These are phyloP conservation scores for Prunus fruticosa DNA, from an alignment of 306 rosid species.

Conservation along the genomic window DNA sequence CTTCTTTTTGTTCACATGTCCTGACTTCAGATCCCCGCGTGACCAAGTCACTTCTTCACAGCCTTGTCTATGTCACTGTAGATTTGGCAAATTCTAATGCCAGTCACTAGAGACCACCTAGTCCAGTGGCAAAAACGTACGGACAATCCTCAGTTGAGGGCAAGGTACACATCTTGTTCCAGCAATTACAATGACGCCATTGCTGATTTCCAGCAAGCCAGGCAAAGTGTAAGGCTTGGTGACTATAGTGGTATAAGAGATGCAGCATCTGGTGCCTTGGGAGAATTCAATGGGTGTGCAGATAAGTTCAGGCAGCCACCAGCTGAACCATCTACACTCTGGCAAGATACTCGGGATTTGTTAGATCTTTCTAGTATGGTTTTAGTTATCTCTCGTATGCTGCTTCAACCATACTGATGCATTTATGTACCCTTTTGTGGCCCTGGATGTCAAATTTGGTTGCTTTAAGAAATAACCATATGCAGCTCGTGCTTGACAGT, in stretches of 20 bases:
- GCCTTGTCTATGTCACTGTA: background rate
- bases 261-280: background rate
- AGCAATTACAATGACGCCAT: background rate
- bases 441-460: background rate
- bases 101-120: background rate
- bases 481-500: no score
- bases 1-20: background rate
- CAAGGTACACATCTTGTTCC: background rate
- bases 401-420: background rate
- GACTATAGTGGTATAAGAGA: background rate
- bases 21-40: background rate
- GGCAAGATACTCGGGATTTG: background rate
- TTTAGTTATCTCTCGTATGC: background rate
- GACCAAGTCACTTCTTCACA: background rate
- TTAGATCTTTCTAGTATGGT: background rate
- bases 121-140: background rate
- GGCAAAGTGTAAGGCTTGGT: background rate
- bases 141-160: background rate
- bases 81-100: background rate
- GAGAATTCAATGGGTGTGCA: background rate
- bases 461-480: background rate
- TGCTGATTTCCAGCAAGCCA: constrained; percentile 3
- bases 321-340: background rate
- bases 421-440: background rate
- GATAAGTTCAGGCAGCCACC: background rate